Evolutionary conservation across 495 filamentous ascomycete genomes (phyloP).

Genomic region (Sporormia fimetaria): DNA sequence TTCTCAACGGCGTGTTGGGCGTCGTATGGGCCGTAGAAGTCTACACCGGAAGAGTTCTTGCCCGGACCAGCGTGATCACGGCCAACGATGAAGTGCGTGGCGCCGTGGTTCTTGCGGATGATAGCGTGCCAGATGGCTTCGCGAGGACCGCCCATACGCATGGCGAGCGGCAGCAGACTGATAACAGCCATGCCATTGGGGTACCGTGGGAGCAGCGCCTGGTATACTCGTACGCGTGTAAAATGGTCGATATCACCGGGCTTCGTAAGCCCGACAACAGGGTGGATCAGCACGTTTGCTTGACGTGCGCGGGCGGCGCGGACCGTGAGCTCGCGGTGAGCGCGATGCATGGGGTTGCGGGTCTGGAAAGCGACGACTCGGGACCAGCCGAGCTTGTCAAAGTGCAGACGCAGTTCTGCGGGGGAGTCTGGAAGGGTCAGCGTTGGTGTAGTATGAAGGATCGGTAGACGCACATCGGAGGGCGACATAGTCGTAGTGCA

Average conservation of each 20-base stretch:
- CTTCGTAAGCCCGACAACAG: conserved; percentile 95
- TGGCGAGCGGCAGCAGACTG: conserved; percentile 87
- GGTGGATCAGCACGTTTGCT: conserved; percentile 97
- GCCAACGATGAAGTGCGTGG: conserved; percentile 98
- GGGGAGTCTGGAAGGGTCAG: conserved; percentile 57
- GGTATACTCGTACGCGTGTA: conserved; percentile 95
- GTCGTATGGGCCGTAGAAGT: conserved; percentile 98
- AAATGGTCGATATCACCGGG: conserved; percentile 99
- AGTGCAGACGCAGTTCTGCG: conserved; percentile 87
- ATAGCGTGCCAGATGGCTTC: conserved; percentile 99
- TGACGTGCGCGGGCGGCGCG: conserved; percentile 89
- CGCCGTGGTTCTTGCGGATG: conserved; percentile 98
- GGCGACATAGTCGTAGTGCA: conserved; percentile 98
- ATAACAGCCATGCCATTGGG: conserved; percentile 99
- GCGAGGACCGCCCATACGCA: conserved; percentile 97
- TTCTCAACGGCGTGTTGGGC: conserved; percentile 97
- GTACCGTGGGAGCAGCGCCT: conserved; percentile 92
- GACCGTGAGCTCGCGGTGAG: conserved; percentile 93
- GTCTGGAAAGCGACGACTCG: conserved; percentile 98
- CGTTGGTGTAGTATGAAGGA: neutral
- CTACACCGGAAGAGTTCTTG: conserved; percentile 88
- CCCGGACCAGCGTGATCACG: conserved; percentile 96
- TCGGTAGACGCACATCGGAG: conserved; percentile 59
- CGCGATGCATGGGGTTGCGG: conserved; percentile 96
- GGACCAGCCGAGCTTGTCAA: conserved; percentile 97